Evolutionary conservation across 2,329 filamentous ascomycete genomes (phyloP).

Genomic region (Lachnellula arida): DNA sequence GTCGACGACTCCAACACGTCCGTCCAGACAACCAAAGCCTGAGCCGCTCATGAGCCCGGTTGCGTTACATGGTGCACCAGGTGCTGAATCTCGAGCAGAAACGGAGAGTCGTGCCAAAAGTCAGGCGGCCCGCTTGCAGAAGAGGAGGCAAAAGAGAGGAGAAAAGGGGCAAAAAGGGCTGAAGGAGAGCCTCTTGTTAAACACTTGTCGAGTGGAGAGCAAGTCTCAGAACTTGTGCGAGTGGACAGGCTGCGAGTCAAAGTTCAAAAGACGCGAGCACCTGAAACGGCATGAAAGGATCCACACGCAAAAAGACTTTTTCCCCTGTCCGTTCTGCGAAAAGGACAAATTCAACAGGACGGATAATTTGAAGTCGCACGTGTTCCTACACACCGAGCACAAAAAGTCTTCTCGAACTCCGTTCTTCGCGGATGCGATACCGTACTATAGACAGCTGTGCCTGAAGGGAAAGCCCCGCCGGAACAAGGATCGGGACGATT

Average conservation of each 20-base stretch:
- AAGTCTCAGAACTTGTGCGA: slow-evolving; percentile 39
- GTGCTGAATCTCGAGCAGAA: not conserved
- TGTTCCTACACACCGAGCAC: slow-evolving; percentile 13
- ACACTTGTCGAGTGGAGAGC: slow-evolving; percentile 21
- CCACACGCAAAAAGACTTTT: slow-evolving; percentile 24
- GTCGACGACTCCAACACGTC: slow-evolving; percentile 8
- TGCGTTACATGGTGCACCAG: slow-evolving; percentile 12
- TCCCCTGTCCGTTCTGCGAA: slow-evolving; percentile 20
- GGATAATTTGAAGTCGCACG: slow-evolving; percentile 25
- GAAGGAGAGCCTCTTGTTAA: not conserved
- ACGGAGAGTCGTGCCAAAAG: not conserved
- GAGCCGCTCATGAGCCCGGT: slow-evolving; percentile 1
- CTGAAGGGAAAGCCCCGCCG: not conserved
- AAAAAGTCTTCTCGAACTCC: slow-evolving; percentile 3
- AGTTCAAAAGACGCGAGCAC: slow-evolving; percentile 46
- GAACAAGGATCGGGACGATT: not conserved
- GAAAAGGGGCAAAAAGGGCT: not conserved
- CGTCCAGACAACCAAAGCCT: not conserved
- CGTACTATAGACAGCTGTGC: not conserved
- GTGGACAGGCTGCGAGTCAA: slow-evolving; percentile 38
- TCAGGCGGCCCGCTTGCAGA: not conserved
- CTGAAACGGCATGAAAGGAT: slow-evolving; percentile 45
- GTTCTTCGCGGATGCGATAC: not conserved
- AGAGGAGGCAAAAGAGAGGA: not conserved
- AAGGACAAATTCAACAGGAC: slow-evolving; percentile 17